Conservation (phyloP, 1,139 yeast genomes). For the Wickerhamomyces sp. region DNA sequence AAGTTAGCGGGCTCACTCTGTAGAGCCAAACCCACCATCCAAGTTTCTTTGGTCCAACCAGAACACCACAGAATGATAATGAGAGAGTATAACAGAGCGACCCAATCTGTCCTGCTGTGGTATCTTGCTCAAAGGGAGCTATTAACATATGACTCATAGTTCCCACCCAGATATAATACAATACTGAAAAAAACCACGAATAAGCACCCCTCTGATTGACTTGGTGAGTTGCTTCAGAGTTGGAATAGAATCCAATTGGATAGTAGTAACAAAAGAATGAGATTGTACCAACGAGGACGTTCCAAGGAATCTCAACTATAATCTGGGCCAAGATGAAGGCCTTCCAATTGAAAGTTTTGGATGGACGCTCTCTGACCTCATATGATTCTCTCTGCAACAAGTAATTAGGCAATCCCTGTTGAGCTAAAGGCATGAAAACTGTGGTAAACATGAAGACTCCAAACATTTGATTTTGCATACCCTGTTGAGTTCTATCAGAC, state of each 20-base stretch:
- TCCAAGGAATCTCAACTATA: constrained; percentile 71
- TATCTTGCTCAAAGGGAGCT: constrained; percentile 61
- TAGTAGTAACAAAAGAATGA: constrained; percentile 76
- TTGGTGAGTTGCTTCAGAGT: constrained; percentile 42
- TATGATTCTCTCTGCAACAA: constrained; percentile 71
- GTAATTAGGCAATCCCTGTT: constrained; percentile 71
- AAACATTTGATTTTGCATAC: constrained; percentile 62
- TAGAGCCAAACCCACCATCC: constrained; percentile 61
- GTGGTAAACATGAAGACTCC: constrained; percentile 66
- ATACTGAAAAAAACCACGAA: constrained; percentile 52
- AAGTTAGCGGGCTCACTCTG: constrained; percentile 63
- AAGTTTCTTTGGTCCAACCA: constrained; percentile 55
- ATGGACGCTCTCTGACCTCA: constrained; percentile 86
- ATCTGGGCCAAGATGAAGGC: constrained; percentile 60
- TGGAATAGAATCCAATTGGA: constrained; percentile 65
- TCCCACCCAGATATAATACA: constrained; percentile 55
- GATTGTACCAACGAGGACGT: constrained; percentile 55
- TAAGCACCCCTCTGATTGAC: constrained; percentile 59
- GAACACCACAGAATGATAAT: constrained; percentile 78
- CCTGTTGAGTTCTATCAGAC: constrained; percentile 53
- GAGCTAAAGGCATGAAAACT: constrained; percentile 55
- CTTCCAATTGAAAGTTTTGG: constrained; percentile 59
- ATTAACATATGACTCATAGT: constrained; percentile 62
- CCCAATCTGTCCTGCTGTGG: constrained; percentile 69
- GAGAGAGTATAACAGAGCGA: constrained; percentile 60